phyloP scores from a whole-genome alignment of 2,329 filamentous ascomycete species.

The Trichoderma simmonsii region DNA sequence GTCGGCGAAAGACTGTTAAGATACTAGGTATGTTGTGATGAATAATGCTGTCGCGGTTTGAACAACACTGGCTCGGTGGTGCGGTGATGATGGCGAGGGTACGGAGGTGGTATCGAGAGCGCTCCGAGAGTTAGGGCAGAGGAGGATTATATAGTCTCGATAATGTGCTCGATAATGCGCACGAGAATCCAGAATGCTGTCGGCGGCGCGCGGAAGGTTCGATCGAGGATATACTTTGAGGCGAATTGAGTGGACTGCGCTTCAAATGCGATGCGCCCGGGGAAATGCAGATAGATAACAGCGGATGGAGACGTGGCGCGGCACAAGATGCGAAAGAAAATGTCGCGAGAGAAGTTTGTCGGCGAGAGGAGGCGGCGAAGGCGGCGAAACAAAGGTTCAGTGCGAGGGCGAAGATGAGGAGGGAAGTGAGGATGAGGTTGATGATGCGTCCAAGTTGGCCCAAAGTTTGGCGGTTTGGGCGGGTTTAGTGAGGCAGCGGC shows the following conservation, averaged over 20 bases:
- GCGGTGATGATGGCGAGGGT: background rate
- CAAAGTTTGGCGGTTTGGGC: background rate
- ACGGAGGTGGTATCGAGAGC: background rate
- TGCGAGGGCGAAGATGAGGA: background rate
- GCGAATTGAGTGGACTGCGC: background rate
- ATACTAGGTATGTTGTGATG: background rate
- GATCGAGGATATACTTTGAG: background rate
- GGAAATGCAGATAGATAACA: background rate
- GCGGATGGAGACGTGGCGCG: background rate
- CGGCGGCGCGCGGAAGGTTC: background rate
- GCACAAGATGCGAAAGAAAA: background rate
- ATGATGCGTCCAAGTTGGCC: background rate
- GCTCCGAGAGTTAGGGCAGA: conserved; percentile 6
- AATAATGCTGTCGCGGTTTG: background rate
- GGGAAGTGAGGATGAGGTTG: background rate
- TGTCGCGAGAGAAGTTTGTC: background rate
- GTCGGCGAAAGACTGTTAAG: background rate
- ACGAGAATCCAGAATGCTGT: background rate
- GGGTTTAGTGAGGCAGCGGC: background rate
- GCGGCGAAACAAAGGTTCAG: background rate
- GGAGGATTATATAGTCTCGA: conserved; percentile 26
- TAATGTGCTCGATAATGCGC: background rate
- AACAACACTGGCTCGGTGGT: background rate
- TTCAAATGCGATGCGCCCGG: background rate
- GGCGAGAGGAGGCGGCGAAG: background rate